Evolutionary conservation across 306 rosid genomes (phyloP).

Genomic region (Lotus japonicus): DNA sequence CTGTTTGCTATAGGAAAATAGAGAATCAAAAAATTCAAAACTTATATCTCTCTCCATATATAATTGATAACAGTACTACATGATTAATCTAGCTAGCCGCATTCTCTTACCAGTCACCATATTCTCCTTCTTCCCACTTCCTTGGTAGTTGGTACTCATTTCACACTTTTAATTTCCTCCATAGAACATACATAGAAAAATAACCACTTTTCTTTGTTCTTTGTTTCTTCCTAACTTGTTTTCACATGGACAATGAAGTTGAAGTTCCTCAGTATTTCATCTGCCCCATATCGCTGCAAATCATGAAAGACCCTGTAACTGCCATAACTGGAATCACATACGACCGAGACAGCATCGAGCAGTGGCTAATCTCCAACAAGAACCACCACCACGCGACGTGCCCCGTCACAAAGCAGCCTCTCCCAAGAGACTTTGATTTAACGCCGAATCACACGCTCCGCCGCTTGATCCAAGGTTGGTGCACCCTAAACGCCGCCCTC

Average conservation of each 20-base stretch:
- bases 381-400: constrained; percentile 31
- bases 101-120: constrained; percentile 22
- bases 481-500: constrained; percentile 35
- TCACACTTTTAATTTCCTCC: background rate
- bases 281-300: constrained; percentile 70
- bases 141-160: background rate
- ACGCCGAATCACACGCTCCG: constrained; percentile 72
- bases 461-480: constrained; percentile 78
- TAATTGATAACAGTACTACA: background rate
- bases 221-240: background rate
- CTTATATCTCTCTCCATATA: background rate
- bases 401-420: constrained; percentile 53
- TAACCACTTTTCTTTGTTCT: background rate
- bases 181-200: background rate
- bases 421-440: constrained; percentile 35
- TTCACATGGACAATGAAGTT: constrained; percentile 55
- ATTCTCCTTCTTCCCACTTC: background rate
- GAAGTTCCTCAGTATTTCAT: constrained; percentile 63
- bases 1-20: no score
- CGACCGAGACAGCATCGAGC: constrained; percentile 65
- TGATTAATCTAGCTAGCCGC: constrained; percentile 19
- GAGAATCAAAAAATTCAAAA: no score
- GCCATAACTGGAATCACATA: constrained; percentile 72
- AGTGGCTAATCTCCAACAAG: constrained; percentile 46
- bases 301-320: constrained; percentile 78